These are phyloP conservation scores for Knufia fluminis DNA, from an alignment of 2,329 filamentous ascomycete genomes.

Conservation along the genomic window DNA sequence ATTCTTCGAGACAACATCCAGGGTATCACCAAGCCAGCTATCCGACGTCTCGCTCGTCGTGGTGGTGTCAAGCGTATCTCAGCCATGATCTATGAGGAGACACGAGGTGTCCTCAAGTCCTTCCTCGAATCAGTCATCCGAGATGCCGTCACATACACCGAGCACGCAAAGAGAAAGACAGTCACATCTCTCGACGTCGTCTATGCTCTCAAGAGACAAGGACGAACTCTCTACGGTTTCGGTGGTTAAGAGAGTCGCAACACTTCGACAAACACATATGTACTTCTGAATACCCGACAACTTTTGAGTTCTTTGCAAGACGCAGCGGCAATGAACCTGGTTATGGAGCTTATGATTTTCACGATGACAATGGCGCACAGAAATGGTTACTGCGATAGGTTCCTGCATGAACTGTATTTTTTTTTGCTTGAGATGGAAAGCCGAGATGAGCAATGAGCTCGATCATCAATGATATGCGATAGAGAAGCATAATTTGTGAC, in stretches of 20 bases:
- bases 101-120: constrained; percentile 66
- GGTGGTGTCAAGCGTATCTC: constrained; percentile 64
- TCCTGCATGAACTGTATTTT: background rate
- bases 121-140: constrained; percentile 59
- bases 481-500: background rate
- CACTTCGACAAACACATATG: background rate
- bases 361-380: constrained; percentile 1
- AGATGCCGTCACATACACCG: constrained; percentile 68
- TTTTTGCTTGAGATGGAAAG: background rate
- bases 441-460: background rate
- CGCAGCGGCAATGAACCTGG: background rate
- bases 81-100: constrained; percentile 77
- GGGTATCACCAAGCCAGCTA: constrained; percentile 47
- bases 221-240: constrained; percentile 68
- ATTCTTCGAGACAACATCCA: constrained; percentile 49
- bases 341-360: constrained; percentile 6
- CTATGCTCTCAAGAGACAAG: constrained; percentile 60
- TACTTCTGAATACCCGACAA: constrained; percentile 1
- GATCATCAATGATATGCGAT: background rate
- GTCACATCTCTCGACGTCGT: constrained; percentile 62
- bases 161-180: constrained; percentile 74
- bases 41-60: constrained; percentile 46
- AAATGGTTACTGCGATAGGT: constrained; percentile 8
- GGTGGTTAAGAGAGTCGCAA: constrained; percentile 51
- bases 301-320: background rate